phyloP scores from a whole-genome alignment of 345 rosid species.

The Microcos paniculata region DNA sequence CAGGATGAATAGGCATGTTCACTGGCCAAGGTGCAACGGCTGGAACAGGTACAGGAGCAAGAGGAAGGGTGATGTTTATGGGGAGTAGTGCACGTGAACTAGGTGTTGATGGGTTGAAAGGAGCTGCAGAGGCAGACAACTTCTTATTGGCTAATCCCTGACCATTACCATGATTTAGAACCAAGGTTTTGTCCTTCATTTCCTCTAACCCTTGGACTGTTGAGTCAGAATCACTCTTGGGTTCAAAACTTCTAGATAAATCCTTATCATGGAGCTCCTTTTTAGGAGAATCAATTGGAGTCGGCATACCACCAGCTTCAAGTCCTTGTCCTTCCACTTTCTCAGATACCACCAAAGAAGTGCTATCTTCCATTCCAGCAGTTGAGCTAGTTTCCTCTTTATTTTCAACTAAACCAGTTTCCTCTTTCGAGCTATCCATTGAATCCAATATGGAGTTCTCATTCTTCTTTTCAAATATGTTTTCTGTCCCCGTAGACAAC shows the following conservation, averaged over 20 bases:
- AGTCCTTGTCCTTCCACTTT: conserved; percentile 24
- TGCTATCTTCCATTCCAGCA: conserved; percentile 37
- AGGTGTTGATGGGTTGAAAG: conserved; percentile 77
- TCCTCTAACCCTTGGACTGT: conserved; percentile 41
- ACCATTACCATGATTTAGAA: conserved; percentile 41
- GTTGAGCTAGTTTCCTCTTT: conserved; percentile 41
- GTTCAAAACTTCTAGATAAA: conserved; percentile 27
- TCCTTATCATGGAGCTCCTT: conserved; percentile 40
- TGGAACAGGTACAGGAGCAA: conserved; percentile 57
- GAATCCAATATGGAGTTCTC: conserved; percentile 29
- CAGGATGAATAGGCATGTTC: conserved; percentile 81
- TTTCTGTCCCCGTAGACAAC: conserved; percentile 27
- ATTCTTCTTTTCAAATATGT: conserved; percentile 33
- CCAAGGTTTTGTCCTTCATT: conserved; percentile 54
- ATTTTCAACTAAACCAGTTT: conserved; percentile 31
- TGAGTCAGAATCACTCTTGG: conserved; percentile 29
- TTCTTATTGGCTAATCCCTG: conserved; percentile 61
- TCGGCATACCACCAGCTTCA: conserved; percentile 34
- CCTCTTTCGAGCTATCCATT: conserved; percentile 25
- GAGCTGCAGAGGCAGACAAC: conserved; percentile 96
- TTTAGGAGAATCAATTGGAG: conserved; percentile 41
- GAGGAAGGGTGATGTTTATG: conserved; percentile 59
- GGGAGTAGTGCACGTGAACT: conserved; percentile 57
- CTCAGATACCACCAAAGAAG: conserved; percentile 32
- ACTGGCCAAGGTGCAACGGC: conserved; percentile 73